These are phyloP conservation scores for Paramecium pentaurelia DNA, from an alignment of 73 alveolate species.

Conservation along the genomic window DNA sequence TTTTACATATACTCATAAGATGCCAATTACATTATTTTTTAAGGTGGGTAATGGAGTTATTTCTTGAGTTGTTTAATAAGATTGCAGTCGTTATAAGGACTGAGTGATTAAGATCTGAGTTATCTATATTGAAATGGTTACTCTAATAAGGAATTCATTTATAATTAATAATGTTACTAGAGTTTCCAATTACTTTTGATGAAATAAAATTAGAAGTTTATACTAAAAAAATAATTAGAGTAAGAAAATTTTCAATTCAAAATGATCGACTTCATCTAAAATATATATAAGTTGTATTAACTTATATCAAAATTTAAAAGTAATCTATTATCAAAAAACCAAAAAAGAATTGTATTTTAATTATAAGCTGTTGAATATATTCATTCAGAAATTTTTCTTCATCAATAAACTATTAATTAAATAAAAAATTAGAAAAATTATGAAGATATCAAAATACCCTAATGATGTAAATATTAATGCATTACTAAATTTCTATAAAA, in stretches of 20 bases:
- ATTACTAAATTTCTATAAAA: not conserved
- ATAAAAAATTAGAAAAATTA: not conserved
- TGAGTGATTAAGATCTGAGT: not conserved
- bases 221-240: not conserved
- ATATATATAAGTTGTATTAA: not conserved
- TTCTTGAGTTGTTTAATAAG: not conserved
- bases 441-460: not conserved
- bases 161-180: conserved; percentile 8
- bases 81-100: not conserved
- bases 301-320: not conserved
- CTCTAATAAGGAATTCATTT: not conserved
- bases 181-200: conserved; percentile 59
- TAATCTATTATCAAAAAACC: not conserved
- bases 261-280: not conserved
- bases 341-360: not conserved
- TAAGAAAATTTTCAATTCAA: not conserved
- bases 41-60: not conserved
- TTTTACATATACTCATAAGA: not conserved
- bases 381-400: not conserved
- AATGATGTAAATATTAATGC: too few relatives aligned
- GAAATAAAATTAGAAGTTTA: conserved; percentile 72
- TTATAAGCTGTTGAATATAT: not conserved
- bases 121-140: not conserved
- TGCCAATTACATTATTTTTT: not conserved
- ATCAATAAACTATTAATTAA: not conserved